A percentile compares a stretch with the other conserved stretches of the same genome.
Conservation (phyloP, 2,329 filamentous ascomycete genomes). For the Simplicillium sp. region DNA sequence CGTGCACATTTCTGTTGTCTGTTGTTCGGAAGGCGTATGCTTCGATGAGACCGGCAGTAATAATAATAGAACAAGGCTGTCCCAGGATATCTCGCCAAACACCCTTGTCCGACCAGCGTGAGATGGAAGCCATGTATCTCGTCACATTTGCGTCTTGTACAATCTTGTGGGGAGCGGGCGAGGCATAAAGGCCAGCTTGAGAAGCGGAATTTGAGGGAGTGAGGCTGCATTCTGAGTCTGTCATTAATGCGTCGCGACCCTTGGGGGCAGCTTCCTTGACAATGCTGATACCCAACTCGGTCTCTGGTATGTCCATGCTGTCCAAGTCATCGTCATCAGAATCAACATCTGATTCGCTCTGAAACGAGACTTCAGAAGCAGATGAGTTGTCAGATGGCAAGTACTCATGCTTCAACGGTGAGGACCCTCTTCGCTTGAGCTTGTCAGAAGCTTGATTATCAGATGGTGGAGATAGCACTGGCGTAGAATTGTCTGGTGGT, state of each 20-base stretch:
- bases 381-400: slow-evolving; percentile 67
- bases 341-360: slow-evolving; percentile 38
- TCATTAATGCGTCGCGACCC: slow-evolving; percentile 29
- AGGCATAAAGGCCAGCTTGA: slow-evolving; percentile 54
- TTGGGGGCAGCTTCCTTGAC: slow-evolving; percentile 16
- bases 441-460: slow-evolving; percentile 28
- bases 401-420: slow-evolving; percentile 94
- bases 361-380: slow-evolving; percentile 48
- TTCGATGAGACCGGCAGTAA: slow-evolving; percentile 50
- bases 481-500: slow-evolving; percentile 18
- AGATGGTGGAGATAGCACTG: slow-evolving; percentile 11
- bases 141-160: slow-evolving; percentile 30
- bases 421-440: slow-evolving; percentile 68
- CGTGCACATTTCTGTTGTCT: slow-evolving; percentile 18
- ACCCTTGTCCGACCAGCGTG: slow-evolving; percentile 53
- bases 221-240: slow-evolving; percentile 50
- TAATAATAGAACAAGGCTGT: slow-evolving; percentile 43
- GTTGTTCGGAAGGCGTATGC: slow-evolving; percentile 34
- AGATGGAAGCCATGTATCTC: slow-evolving; percentile 45
- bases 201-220: slow-evolving; percentile 77
- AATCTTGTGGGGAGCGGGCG: slow-evolving; percentile 8
- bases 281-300: slow-evolving; percentile 49
- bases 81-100: slow-evolving; percentile 49
- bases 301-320: slow-evolving; percentile 49
- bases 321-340: slow-evolving; percentile 49